Evolutionary conservation across 2,329 filamentous ascomycete genomes (phyloP), one percentile per base, ranked within the genome.

Genomic region (Hypoxylon sp.): DNA sequence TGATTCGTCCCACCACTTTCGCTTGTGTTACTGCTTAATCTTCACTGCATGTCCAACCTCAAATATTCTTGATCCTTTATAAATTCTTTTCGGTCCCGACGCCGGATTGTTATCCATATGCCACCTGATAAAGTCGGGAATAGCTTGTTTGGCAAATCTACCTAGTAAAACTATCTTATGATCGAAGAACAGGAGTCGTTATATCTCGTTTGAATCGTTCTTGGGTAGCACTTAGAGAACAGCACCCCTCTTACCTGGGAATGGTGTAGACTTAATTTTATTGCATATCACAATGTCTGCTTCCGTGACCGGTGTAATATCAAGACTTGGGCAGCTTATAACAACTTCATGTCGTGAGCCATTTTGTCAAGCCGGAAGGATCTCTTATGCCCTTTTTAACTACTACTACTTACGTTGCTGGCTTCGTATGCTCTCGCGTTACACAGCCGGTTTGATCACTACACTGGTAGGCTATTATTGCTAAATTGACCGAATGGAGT

Each of bases 1-100:
- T 60, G 37, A 65, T 62, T 62, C 56, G 64, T 68, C 46, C 31
- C 42, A 60, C 61, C 29, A 44, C 52, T 19, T 48, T 59, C 27
- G 53, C 46, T 59, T 70, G 58, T 65, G 65, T 61, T 54, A 65
- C 65, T 56, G 42, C 50, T 39, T 37, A 44, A 37, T 42, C 50
- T 35, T 52, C 17, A 19, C 51, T 52, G 21, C 37, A 53, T 39
- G 24, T 37, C 15, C 27, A 42, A 32, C 47, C 8, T 37, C 1
- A 19, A 17, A 37, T 48, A 57, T 46, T 47, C 32, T 44, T 35
- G 27, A 48, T 29, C 29, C 29, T 48, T 47, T 50, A 50, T 53
- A 39, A 21, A 15, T 31, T 31, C 32, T 57, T 55, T 29, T 62
- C 62, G 66, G 54, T 60, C 42, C 64, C 53, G 64, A 62, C 29